Conservation (phyloP, 495 filamentous ascomycete genomes). For the Hypoxylon subgilvum region DNA sequence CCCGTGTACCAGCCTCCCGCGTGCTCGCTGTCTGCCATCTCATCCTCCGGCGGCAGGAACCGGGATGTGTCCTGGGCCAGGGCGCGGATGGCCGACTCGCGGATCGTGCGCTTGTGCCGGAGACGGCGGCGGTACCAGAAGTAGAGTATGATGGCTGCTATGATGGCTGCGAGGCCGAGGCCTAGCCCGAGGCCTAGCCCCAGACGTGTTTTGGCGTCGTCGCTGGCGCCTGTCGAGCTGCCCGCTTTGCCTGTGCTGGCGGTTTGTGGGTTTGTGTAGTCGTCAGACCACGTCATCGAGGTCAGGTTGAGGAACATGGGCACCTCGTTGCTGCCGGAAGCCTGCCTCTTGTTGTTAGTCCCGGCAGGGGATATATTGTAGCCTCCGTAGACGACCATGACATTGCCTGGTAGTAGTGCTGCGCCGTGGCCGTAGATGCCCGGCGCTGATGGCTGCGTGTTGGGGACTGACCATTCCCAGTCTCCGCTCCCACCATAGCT, state of each 20-base stretch:
- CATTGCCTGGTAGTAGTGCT: constrained; percentile 77
- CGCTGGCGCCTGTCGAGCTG: constrained; percentile 28
- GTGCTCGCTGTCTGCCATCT: constrained; percentile 64
- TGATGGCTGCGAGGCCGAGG: constrained; percentile 64
- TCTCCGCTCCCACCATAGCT: constrained; percentile 69
- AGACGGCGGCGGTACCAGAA: constrained; percentile 65
- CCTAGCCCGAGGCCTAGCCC: constrained; percentile 79
- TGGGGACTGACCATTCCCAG: constrained; percentile 78
- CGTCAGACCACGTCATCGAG: constrained; percentile 70
- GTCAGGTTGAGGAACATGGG: constrained; percentile 80
- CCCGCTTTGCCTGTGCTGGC: constrained; percentile 2
- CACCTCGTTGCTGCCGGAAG: constrained; percentile 46
- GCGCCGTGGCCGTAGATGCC: constrained; percentile 89
- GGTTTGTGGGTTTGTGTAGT: constrained; percentile 67
- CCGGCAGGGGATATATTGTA: constrained; percentile 66
- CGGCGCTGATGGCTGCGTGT: constrained; percentile 50
- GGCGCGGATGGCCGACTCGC: constrained; percentile 47
- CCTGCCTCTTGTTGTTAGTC: constrained; percentile 45
- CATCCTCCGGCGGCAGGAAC: constrained; percentile 44
- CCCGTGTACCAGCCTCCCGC: constrained; percentile 49
- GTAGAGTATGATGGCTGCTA: constrained; percentile 57
- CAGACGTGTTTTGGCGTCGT: constrained; percentile 45
- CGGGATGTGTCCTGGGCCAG: constrained; percentile 49
- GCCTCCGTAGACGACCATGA: constrained; percentile 90
- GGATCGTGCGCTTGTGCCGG: constrained; percentile 37